Base-by-base conservation (phyloP, 2,329 filamentous ascomycete species). In the Lachnellula hyalina region DNA sequence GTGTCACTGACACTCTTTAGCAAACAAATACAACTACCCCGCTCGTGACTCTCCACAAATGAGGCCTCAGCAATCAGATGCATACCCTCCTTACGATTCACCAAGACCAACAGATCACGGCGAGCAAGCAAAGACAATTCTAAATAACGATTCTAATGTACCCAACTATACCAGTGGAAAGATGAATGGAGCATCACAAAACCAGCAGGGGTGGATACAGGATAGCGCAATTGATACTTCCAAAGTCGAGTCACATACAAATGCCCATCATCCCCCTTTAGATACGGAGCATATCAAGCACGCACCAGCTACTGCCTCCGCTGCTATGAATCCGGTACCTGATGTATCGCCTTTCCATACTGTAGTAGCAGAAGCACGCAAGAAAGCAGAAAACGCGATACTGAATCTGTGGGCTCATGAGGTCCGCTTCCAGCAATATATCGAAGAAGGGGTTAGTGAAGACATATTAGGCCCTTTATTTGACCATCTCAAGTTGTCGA, bases 371-470 rank as follows among this genome's bases (percentile, higher is more conserved):
- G 66, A 68, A 40, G 61, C 61, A 25, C 64, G 64, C 21, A 82
- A 80, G 58, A 76, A 81, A 60, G 88, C 88, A 0, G 81, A 84
- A 65, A 80, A 82, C 23, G 85, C 87, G 4, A 83, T 92, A 40
- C 70, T 89, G 32, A 78, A 81, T 38, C 73, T 92, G 3, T 79
- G 76, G 73, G 76, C 78, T 1, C 69, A 89, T 56, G 87, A 89
- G 48, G 83, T 95, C 55, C 82, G 83, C 19, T 96, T 86, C 65
- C 78, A 86, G 52, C 80, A 89, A 56, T 85, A 93, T 54, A 74
- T 92, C 12, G 77, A 83, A 11, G 87, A 93, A 68, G 87, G 89
- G 0, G 78, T 93, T 42, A 81, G 91, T 61, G 76, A 80, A 36
- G 70, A 71, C 1, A 67, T 90, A 11, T 72, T 96, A 36, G 79